Base-by-base conservation (phyloP, 2,329 filamentous ascomycete species). In the Penicillium sp. region DNA sequence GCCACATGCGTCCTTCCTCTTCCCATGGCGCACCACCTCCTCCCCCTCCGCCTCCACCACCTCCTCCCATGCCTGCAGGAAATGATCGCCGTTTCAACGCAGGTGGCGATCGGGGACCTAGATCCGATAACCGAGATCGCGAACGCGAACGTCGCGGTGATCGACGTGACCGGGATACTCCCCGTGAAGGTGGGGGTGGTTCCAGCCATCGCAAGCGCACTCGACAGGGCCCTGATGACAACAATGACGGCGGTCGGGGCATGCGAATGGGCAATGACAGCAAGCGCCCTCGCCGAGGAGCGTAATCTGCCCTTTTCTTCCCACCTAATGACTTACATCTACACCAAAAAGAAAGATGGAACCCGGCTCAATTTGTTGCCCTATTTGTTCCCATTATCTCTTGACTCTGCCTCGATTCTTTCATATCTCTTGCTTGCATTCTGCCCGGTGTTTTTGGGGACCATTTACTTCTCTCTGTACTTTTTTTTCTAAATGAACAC, bases 211-310 rank as follows among this genome's bases (percentile, higher is more conserved):
- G 72, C 50, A 75, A 75, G 54, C 72, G 73, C 49, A 69, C 71
- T 49, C 70, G 71, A 40, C 66, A 68, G 16, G 73, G 72, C 45
- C 67, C 66, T 16, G 70, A 74, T 4, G 69, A 70, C 42, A 66
- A 69, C 14, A 54, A 65, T 36, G 62, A 56, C 13, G 61, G 62
- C 46, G 58, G 60, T 43, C 67, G 74, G 32, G 74, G 73, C n/a
- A 68, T 66, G 52, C 64, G 75, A n/a, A 70, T 69, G 59, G 70
- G 72, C 13, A 68, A 68, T 51, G 75, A 77, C 13, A 75, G 62
- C 57, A 77, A 77, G 59, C 71, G 75, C 42, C 66, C 71, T 43
- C 72, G 75, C 53, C 70, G 75, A 48, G 75, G 75, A 46, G 62
- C 62, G 24, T 75, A 59, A 71, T 48, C 18, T n/a, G 43, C 47